A percentile compares a stretch with the other conserved stretches of the same genome.
These are phyloP conservation scores for Rhodamnia rubescens DNA, from an alignment of 345 rosid species.

Conservation along the genomic window DNA sequence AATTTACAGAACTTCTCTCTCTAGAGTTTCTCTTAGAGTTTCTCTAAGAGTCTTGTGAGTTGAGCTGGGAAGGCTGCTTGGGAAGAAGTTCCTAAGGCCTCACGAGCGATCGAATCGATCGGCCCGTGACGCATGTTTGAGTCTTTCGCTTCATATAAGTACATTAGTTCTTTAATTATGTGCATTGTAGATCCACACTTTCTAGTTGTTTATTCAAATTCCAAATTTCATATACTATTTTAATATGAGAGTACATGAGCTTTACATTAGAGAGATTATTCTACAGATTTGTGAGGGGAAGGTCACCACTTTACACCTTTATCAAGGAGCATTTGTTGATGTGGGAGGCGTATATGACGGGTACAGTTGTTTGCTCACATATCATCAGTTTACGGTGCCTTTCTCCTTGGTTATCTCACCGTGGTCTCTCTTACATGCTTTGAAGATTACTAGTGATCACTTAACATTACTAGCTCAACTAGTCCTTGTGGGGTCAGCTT, in stretches of 20 bases:
- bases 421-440: not conserved
- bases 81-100: too few relatives aligned
- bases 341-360: conserved; percentile 97
- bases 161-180: not conserved
- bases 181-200: not conserved
- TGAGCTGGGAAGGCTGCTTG: too few relatives aligned
- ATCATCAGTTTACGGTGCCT: not conserved
- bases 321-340: conserved; percentile 97
- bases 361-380: conserved; percentile 14
- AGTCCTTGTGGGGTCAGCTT: not conserved
- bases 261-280: not conserved
- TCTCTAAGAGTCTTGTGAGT: too few relatives aligned
- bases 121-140: too few relatives aligned
- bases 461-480: not conserved
- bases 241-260: not conserved
- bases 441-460: not conserved
- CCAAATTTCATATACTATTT: not conserved
- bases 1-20: too few relatives aligned
- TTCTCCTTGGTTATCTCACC: not conserved
- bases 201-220: not conserved
- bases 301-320: conserved; percentile 69
- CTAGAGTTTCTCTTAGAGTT: too few relatives aligned
- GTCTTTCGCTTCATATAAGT: not conserved
- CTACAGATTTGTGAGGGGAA: conserved; percentile 80
- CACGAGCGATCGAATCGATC: too few relatives aligned